phyloP scores from a whole-genome alignment of 2,329 filamentous ascomycete species.

The Seiridium cupressi region DNA sequence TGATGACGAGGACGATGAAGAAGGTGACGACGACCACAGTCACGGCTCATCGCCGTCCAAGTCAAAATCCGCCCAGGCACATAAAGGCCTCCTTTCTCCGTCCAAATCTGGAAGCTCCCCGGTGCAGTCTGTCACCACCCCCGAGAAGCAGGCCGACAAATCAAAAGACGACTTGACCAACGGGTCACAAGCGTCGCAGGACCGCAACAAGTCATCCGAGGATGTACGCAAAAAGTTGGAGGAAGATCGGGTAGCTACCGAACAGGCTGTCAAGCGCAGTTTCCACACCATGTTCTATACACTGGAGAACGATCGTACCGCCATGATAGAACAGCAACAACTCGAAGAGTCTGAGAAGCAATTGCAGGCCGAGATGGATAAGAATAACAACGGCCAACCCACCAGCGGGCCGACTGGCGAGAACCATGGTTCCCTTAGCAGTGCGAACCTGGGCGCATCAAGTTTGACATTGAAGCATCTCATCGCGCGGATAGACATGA shows the following conservation, averaged over 20 bases:
- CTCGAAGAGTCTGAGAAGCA: constrained; percentile 95
- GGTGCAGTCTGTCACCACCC: constrained; percentile 61
- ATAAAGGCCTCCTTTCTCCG: constrained; percentile 62
- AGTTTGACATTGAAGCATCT: constrained; percentile 96
- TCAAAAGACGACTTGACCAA: constrained; percentile 47
- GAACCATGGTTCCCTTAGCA: constrained; percentile 87
- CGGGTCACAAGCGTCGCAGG: constrained; percentile 28
- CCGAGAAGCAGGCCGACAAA: constrained; percentile 55
- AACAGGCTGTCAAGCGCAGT: constrained; percentile 83
- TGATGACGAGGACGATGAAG: constrained; percentile 72
- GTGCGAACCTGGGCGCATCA: constrained; percentile 90
- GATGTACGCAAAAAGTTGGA: constrained; percentile 92
- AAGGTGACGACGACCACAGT: constrained; percentile 56
- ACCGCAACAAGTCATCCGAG: constrained; percentile 68
- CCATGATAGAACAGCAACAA: constrained; percentile 97
- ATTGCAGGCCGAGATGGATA: constrained; percentile 91
- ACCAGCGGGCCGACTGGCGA: constrained; percentile 50
- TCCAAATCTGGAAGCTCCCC: constrained; percentile 69
- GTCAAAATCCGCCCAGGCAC: constrained; percentile 47
- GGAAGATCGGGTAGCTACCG: constrained; percentile 85
- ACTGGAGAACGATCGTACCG: constrained; percentile 88
- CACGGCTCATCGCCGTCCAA: constrained; percentile 52
- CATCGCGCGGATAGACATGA: constrained; percentile 91
- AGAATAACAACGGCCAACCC: constrained; percentile 52
- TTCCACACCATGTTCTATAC: constrained; percentile 96